phyloP scores from a whole-genome alignment of 1,139 yeast species.

The Hansenula sp. region DNA sequence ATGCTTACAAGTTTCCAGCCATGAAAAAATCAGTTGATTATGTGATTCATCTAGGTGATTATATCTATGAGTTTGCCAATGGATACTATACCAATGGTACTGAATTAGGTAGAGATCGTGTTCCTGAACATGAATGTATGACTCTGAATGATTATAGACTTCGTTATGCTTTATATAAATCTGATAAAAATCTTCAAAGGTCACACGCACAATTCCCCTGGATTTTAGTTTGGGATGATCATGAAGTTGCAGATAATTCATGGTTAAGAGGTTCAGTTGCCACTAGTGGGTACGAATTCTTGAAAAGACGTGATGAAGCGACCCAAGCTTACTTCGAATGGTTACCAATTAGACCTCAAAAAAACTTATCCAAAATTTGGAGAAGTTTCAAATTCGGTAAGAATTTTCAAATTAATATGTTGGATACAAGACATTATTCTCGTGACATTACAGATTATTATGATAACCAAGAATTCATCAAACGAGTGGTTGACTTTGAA shows the following conservation, averaged over 20 bases:
- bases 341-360: slow-evolving; percentile 11
- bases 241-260: slow-evolving; percentile 12
- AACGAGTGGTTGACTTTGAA: slow-evolving; percentile 5
- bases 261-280: slow-evolving; percentile 10
- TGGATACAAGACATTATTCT: slow-evolving; percentile 11
- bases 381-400: slow-evolving; percentile 9
- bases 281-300: slow-evolving; percentile 9
- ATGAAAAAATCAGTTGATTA: slow-evolving; percentile 7
- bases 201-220: slow-evolving; percentile 10
- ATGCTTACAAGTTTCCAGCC: slow-evolving; percentile 8
- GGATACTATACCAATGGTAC: slow-evolving; percentile 11
- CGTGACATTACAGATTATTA: slow-evolving; percentile 11
- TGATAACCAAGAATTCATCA: slow-evolving; percentile 7
- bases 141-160: slow-evolving; percentile 7
- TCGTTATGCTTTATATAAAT: slow-evolving; percentile 9
- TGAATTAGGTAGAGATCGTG: slow-evolving; percentile 6
- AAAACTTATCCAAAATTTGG: slow-evolving; percentile 8
- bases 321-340: slow-evolving; percentile 13
- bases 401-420: slow-evolving; percentile 7
- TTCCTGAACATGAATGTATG: slow-evolving; percentile 8
- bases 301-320: slow-evolving; percentile 8
- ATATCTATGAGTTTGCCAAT: too few species aligned
- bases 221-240: slow-evolving; percentile 14
- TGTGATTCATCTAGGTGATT: too few species aligned
- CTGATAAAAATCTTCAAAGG: slow-evolving; percentile 7